Base-by-base conservation (phyloP, 495 filamentous ascomycete genomes). In the Halenospora varia region DNA sequence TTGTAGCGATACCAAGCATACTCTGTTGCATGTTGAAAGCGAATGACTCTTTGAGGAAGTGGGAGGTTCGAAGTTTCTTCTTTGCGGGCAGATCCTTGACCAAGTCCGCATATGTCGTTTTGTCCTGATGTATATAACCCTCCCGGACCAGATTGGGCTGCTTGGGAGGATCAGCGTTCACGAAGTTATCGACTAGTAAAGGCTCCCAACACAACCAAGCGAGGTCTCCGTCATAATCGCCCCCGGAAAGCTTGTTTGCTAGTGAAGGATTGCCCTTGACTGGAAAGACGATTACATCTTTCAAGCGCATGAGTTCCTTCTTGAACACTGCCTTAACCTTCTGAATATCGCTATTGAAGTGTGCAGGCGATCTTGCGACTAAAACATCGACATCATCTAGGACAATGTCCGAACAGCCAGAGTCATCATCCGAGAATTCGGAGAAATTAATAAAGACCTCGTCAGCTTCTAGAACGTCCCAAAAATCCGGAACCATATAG, bases 161-260 rank as follows among this genome's bases (percentile, higher is more conserved):
- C 15, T 23, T 2, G 1, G 57, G 63, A 0, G 86, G 85, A 22
- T 84, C 70, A 1, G 77, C 71, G 63, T 96, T 96, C 2, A 66
- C 57, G 64, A 97, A 98, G n/a, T 74, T 79, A 3, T 78, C 63
- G 0, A 95, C 90, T 13, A 97, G 82, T 0, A 72, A 73, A 1
- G 77, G 76, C 56, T 97, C 92, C 92, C 91, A 97, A 69, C 92
- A 96, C 15, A 96, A 75, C 92, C 91, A 94, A 0, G 85, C 88
- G 41, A 78, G 86, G 62, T 98, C 94, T 0, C 94, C 94, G 57
- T 97, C 93, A 67, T 97, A 97, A 70, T 98, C 94, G 9, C 94
- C 94, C 13, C 93, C 94, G 2, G 90, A 94, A 0, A 97, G 76
- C 68, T 90, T 89, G 26, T 84, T 81, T 0, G 92, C 94, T 0